Conservation (phyloP, 352 stramenopile species). For the Phytophthora multivora region DNA sequence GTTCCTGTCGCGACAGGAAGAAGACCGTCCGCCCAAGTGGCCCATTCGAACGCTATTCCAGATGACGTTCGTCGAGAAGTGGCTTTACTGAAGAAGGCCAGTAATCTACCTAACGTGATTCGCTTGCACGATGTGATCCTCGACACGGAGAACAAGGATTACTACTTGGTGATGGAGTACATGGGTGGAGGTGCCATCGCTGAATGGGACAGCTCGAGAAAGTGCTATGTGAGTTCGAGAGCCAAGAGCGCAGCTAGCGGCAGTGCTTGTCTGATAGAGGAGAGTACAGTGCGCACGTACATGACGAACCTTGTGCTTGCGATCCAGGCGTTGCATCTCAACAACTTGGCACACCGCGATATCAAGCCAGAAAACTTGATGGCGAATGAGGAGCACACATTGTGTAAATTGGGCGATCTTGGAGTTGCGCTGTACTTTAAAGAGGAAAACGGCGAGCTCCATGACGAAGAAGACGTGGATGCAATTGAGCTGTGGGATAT, state of each 20-base stretch:
- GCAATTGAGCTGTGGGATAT: conserved; percentile 56
- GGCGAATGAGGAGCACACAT: conserved; percentile 52
- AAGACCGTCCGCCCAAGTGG: conserved; percentile 18
- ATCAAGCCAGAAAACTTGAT: conserved; percentile 89
- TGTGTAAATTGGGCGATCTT: conserved; percentile 85
- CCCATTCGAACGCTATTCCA: conserved; percentile 31
- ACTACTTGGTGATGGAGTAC: conserved; percentile 87
- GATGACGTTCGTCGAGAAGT: conserved; percentile 76
- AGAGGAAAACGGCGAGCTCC: conserved; percentile 52
- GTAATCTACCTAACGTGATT: conserved; percentile 67
- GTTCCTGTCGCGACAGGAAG: conserved; percentile 27
- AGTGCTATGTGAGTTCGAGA: conserved; percentile 62
- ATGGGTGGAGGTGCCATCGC: conserved; percentile 83
- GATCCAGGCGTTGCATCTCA: conserved; percentile 75
- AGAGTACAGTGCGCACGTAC: conserved; percentile 57
- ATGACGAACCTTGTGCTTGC: conserved; percentile 66
- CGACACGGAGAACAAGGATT: conserved; percentile 54
- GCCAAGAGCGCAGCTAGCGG: conserved; percentile 34
- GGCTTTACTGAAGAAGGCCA: conserved; percentile 78
- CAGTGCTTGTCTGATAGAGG: conserved; percentile 45
- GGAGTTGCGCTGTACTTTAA: conserved; percentile 82
- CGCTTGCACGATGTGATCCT: conserved; percentile 79
- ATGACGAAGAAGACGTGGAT: conserved; percentile 57
- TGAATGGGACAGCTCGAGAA: conserved; percentile 68
- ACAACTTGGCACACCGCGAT: conserved; percentile 81